These are phyloP conservation scores for Vicia sativa DNA, from an alignment of 306 rosid species.

Conservation along the genomic window DNA sequence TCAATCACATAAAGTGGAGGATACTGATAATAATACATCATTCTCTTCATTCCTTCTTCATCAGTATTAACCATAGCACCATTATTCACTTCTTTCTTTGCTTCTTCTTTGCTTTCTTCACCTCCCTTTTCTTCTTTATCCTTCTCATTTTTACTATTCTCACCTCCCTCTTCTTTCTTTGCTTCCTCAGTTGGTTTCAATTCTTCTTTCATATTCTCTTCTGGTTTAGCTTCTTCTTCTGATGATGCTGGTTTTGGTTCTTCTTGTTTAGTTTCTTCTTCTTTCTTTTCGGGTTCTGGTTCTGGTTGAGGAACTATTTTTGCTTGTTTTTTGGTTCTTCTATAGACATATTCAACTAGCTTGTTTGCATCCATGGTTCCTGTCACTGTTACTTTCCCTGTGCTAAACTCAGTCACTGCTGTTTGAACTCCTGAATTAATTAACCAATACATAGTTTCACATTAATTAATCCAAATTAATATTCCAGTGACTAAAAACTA, in stretches of 20 bases:
- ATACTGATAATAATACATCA: constrained; percentile 75
- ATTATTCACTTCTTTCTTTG: constrained; percentile 40
- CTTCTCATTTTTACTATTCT: constrained; percentile 24
- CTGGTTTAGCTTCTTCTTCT: constrained; percentile 45
- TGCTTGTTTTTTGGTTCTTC: constrained; percentile 88
- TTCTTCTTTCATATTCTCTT: constrained; percentile 41
- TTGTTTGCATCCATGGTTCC: constrained; percentile 87
- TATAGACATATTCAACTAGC: constrained; percentile 83
- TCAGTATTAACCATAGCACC: constrained; percentile 36
- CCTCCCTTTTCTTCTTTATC: constrained; percentile 41
- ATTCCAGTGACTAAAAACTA: too few relatives aligned
- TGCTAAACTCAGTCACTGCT: constrained; percentile 65
- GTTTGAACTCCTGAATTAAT: constrained; percentile 86
- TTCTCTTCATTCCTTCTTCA: constrained; percentile 74
- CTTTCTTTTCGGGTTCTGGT: constrained; percentile 45
- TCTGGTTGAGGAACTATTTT: constrained; percentile 74
- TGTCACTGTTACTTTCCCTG: constrained; percentile 76
- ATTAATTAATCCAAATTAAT: too few relatives aligned
- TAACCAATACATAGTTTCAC: constrained; percentile 17
- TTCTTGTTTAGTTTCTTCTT: constrained; percentile 54
- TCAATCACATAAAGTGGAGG: constrained; percentile 75
- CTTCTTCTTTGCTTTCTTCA: constrained; percentile 50
- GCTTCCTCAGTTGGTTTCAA: constrained; percentile 48
- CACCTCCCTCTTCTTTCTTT: constrained; percentile 57
- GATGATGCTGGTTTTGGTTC: constrained; percentile 17